Evolutionary conservation across 2,329 filamentous ascomycete species (phyloP).

Genomic region (Neodidymelliopsis sp.): DNA sequence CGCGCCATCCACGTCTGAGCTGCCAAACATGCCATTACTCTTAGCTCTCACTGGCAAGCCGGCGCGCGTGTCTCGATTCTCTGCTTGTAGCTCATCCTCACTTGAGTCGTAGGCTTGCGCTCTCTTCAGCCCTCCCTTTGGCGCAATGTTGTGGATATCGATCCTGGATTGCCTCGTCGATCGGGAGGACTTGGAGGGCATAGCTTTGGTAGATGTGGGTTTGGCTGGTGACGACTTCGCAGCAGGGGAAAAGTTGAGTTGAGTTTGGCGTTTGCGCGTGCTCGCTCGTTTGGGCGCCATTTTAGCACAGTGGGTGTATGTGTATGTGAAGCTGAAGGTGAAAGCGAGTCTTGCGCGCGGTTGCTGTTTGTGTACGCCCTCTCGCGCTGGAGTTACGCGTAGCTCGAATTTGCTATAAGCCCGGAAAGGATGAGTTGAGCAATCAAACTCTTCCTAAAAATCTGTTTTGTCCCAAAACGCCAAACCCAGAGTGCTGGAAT

Average conservation of each 20-base stretch:
- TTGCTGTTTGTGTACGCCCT: not conserved
- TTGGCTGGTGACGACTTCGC: constrained; percentile 51
- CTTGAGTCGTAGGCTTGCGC: constrained; percentile 27
- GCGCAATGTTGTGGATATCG: constrained; percentile 37
- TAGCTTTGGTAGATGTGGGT: constrained; percentile 17
- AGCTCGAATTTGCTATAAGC: too few species aligned
- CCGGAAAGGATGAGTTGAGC: too few species aligned
- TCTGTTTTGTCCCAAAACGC: too few species aligned
- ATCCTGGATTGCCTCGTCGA: constrained; percentile 30
- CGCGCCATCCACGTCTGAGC: constrained; percentile 23
- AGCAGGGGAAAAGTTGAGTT: constrained; percentile 54
- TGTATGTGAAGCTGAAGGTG: too few species aligned
- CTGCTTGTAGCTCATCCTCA: constrained; percentile 32
- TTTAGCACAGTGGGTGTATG: not conserved
- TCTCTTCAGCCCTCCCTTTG: constrained; percentile 30
- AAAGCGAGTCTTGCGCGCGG: not conserved
- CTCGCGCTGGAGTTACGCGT: not conserved
- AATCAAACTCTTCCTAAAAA: too few species aligned
- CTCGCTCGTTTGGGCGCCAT: constrained; percentile 38
- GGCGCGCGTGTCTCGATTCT: constrained; percentile 24
- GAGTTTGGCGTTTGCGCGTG: constrained; percentile 49
- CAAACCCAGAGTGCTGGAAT: too few species aligned
- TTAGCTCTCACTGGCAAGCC: constrained; percentile 27
- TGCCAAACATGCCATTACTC: constrained; percentile 36
- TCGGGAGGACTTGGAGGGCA: constrained; percentile 35